Conservation (phyloP, 2,329 filamentous ascomycete genomes). For the Anthostomella pinea region DNA sequence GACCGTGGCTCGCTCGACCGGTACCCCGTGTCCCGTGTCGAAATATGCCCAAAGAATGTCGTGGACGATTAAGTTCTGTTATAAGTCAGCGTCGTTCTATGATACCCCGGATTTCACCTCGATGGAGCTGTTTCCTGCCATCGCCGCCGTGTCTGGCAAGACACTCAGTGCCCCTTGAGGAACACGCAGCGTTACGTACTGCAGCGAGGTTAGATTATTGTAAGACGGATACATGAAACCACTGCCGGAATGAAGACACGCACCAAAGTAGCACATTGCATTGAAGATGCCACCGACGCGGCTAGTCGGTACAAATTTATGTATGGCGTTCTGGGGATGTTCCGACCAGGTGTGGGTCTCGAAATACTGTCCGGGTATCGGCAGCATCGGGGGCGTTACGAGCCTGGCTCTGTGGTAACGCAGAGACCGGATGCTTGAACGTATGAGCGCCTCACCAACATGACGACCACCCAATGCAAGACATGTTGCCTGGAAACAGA, state of each 20-base stretch:
- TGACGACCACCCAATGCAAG: constrained; percentile 4
- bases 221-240: too few species aligned
- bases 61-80: constrained; percentile 16
- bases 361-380: constrained; percentile 15
- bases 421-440: constrained; percentile 16
- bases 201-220: too few species aligned
- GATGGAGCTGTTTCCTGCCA: too few species aligned
- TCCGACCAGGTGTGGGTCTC: constrained; percentile 8
- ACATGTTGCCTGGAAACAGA: constrained; percentile 1
- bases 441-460: constrained; percentile 1
- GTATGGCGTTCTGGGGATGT: constrained; percentile 1
- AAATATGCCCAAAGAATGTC: constrained; percentile 18
- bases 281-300: constrained; percentile 12
- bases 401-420: constrained; percentile 17
- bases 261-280: constrained; percentile 14
- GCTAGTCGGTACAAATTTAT: constrained; percentile 6
- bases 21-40: constrained; percentile 12
- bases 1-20: constrained; percentile 16
- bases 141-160: too few species aligned
- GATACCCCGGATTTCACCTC: too few species aligned
- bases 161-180: too few species aligned
- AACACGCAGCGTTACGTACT: too few species aligned
- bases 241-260: too few species aligned
- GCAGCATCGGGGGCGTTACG: constrained; percentile 15
- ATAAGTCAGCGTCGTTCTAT: too few species aligned